Percentiles rank a stretch among this genome's conserved stretches.
These are phyloP conservation scores for Spatholobus suberectus DNA, from an alignment of 306 rosid genomes.

Conservation along the genomic window DNA sequence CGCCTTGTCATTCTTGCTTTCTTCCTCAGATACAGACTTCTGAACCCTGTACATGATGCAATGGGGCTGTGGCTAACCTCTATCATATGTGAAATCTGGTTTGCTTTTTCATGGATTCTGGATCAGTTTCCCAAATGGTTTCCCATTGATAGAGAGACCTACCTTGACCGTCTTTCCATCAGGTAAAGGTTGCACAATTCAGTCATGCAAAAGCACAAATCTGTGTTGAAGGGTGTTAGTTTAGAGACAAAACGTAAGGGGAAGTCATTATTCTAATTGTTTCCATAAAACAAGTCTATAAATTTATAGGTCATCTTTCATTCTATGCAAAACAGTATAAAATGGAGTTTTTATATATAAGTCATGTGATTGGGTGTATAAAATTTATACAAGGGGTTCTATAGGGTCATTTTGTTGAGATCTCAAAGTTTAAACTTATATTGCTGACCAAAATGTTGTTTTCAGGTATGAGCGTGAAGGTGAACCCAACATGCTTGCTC, in stretches of 20 bases:
- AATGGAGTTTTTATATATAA: neutral
- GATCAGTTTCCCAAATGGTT: constrained; percentile 95
- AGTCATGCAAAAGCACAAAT: neutral
- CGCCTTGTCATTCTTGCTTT: constrained; percentile 75
- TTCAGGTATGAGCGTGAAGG: constrained; percentile 75
- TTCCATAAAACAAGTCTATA: neutral
- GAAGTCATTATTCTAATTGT: neutral
- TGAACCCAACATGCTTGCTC: constrained; percentile 77
- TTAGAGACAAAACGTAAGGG: neutral
- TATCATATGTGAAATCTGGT: constrained; percentile 91
- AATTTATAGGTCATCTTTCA: neutral
- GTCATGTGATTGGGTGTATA: neutral
- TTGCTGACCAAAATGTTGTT: constrained; percentile 3
- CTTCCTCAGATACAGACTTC: constrained; percentile 75
- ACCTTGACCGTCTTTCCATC: constrained; percentile 83
- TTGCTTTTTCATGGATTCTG: constrained; percentile 92
- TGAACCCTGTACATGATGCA: constrained; percentile 89
- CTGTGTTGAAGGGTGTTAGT: neutral
- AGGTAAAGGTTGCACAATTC: constrained; percentile 49
- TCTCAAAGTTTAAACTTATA: neutral
- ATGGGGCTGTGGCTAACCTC: constrained; percentile 90
- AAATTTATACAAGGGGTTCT: neutral
- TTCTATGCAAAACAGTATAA: neutral
- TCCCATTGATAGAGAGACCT: constrained; percentile 87
- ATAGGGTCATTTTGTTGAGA: neutral